These are phyloP conservation scores for Fusarium sp. DNA, from an alignment of 2,329 filamentous ascomycete species.

Conservation along the genomic window DNA sequence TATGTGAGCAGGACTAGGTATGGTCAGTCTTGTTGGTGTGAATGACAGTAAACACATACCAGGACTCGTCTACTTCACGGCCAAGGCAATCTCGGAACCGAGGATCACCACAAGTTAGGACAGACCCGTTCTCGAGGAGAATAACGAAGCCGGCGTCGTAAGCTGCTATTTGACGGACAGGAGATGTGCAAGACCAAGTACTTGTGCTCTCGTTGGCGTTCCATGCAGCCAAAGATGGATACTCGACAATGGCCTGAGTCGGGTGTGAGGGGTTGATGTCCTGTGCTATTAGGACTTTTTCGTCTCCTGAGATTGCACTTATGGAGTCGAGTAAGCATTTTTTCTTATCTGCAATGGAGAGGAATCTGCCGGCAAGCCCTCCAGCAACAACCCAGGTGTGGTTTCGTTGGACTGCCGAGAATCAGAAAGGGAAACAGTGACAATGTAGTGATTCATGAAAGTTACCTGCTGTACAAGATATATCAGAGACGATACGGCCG, in stretches of 20 bases:
- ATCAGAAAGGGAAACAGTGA: background rate
- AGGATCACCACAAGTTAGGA: conserved; percentile 70
- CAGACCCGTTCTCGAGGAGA: conserved; percentile 60
- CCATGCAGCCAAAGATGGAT: conserved; percentile 44
- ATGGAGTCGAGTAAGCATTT: conserved; percentile 16
- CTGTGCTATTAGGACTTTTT: conserved; percentile 20
- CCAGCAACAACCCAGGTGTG: conserved; percentile 42
- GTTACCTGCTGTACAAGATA: conserved; percentile 65
- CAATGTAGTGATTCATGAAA: no score
- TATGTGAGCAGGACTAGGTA: conserved; percentile 60
- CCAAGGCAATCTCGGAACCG: conserved; percentile 72
- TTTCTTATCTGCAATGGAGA: background rate
- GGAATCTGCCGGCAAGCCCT: background rate
- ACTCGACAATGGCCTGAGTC: conserved; percentile 36
- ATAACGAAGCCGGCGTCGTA: conserved; percentile 67
- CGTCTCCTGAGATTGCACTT: conserved; percentile 38
- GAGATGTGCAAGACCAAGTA: conserved; percentile 45
- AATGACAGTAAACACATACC: conserved; percentile 46
- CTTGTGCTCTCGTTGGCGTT: conserved; percentile 9
- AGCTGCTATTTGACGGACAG: conserved; percentile 60
- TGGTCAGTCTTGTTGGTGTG: conserved; percentile 18
- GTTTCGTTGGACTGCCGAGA: conserved; percentile 41
- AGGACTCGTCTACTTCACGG: conserved; percentile 59
- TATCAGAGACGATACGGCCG: conserved; percentile 52
- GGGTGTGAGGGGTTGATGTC: background rate